Conservation (phyloP, 2,329 filamentous ascomycete genomes). For the Fusarium phyllophilum region DNA sequence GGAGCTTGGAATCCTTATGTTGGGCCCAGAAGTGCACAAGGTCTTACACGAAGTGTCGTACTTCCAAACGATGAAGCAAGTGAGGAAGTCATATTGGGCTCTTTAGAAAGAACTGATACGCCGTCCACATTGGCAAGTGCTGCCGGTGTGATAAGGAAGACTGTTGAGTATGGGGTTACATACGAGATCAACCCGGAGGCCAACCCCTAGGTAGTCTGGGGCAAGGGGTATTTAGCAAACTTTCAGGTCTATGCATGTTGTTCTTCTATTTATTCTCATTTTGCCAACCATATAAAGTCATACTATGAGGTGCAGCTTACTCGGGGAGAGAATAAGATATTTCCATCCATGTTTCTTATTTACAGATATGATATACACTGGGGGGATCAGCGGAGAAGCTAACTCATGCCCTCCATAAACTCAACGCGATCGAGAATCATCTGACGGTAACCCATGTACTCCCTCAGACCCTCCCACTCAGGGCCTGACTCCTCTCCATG, state of each 20-base stretch:
- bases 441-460: conserved; percentile 82
- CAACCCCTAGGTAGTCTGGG: neutral
- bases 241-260: neutral
- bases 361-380: conserved; percentile 37
- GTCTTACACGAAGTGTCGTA: conserved; percentile 42
- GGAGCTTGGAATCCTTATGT: conserved; percentile 48
- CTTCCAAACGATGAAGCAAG: conserved; percentile 45
- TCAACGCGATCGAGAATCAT: conserved; percentile 93
- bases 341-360: conserved; percentile 12
- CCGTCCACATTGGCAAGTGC: conserved; percentile 20
- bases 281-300: neutral
- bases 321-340: neutral
- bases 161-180: conserved; percentile 50
- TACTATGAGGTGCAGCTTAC: neutral
- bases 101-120: conserved; percentile 22
- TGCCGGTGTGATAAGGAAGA: conserved; percentile 48
- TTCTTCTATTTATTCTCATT: neutral
- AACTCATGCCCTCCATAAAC: conserved; percentile 88
- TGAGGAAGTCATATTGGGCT: conserved; percentile 50
- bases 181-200: conserved; percentile 41
- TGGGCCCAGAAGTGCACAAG: conserved; percentile 46
- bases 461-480: conserved; percentile 87
- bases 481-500: conserved; percentile 90
- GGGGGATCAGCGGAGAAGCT: conserved; percentile 10
- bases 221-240: neutral